Conservation (phyloP, 305 asterid species). For the Euphrasia arctica region DNA sequence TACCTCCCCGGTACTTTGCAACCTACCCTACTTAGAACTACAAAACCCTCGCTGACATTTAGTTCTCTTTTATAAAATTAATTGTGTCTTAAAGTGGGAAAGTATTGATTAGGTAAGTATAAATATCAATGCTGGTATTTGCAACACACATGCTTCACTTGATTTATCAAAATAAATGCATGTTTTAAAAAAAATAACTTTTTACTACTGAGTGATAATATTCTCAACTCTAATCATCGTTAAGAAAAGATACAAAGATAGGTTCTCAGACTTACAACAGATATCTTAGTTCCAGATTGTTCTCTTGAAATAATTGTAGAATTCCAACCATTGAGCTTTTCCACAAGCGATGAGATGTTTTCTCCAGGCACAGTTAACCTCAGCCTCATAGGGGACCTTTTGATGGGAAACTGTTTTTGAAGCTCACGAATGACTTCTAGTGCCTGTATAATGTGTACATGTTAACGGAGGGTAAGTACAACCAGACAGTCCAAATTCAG, state of each 20-base stretch:
- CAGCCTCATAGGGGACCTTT: slow-evolving; percentile 73
- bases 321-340: slow-evolving; percentile 59
- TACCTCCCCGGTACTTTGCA: no score
- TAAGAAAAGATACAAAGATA: neutral
- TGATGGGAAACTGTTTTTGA: slow-evolving; percentile 68
- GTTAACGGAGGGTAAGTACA: no score
- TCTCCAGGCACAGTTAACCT: slow-evolving; percentile 52
- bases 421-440: slow-evolving; percentile 77
- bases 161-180: neutral
- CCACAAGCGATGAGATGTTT: slow-evolving; percentile 40
- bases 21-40: no score
- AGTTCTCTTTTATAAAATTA: no score
- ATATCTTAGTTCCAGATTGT: slow-evolving; percentile 52
- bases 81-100: no score
- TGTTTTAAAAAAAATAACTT: neutral
- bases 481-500: neutral
- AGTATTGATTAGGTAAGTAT: no score
- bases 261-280: slow-evolving; percentile 48
- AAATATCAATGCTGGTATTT: no score
- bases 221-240: neutral
- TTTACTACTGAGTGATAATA: neutral
- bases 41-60: no score
- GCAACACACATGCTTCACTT: neutral
- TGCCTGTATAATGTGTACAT: slow-evolving; percentile 38
- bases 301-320: slow-evolving; percentile 51